A percentile compares a stretch with the other conserved stretches of the same genome.
Evolutionary conservation across 495 filamentous ascomycete species (phyloP).

Genomic region (Hypomontagnella monticulosa): DNA sequence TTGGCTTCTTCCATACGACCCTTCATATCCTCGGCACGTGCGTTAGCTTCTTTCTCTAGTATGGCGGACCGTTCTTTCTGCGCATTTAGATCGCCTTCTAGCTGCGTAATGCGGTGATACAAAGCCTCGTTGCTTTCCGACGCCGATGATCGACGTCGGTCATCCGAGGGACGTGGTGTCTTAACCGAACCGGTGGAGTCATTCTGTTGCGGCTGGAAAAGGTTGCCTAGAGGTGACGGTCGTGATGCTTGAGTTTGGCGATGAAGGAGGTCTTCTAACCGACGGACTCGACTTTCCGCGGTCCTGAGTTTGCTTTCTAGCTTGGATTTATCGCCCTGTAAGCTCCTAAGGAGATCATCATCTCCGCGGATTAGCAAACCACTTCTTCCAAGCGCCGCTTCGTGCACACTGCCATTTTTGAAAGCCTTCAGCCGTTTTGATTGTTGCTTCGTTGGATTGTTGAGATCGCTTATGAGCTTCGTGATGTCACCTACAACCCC

Average conservation of each 20-base stretch:
- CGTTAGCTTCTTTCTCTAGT: constrained; percentile 69
- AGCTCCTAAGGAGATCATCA: constrained; percentile 72
- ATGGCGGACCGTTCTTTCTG: constrained; percentile 62
- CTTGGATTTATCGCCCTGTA: constrained; percentile 82
- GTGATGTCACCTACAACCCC: constrained; percentile 61
- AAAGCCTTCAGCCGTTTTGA: constrained; percentile 87
- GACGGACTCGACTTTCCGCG: constrained; percentile 89
- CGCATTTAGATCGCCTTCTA: constrained; percentile 79
- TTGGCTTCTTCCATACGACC: constrained; percentile 81
- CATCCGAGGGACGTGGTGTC: constrained; percentile 47
- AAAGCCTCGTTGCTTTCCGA: constrained; percentile 51
- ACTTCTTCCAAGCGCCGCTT: constrained; percentile 78
- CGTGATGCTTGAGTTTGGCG: constrained; percentile 78
- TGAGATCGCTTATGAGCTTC: constrained; percentile 69
- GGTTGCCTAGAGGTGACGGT: constrained; percentile 70
- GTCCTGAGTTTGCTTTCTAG: constrained; percentile 83
- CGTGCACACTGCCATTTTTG: constrained; percentile 95
- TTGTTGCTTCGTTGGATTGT: constrained; percentile 76
- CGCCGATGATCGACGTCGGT: constrained; percentile 48
- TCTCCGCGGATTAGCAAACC: constrained; percentile 84
- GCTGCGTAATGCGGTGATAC: constrained; percentile 70
- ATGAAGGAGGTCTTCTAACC: constrained; percentile 92
- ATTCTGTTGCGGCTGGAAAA: constrained; percentile 63
- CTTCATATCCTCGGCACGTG: constrained; percentile 67
- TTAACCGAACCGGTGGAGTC: constrained; percentile 56